Evolutionary conservation across 202 grass and related monocot genomes (phyloP), one percentile per base, ranked within the genome.

Genomic region (Panicum virgatum): DNA sequence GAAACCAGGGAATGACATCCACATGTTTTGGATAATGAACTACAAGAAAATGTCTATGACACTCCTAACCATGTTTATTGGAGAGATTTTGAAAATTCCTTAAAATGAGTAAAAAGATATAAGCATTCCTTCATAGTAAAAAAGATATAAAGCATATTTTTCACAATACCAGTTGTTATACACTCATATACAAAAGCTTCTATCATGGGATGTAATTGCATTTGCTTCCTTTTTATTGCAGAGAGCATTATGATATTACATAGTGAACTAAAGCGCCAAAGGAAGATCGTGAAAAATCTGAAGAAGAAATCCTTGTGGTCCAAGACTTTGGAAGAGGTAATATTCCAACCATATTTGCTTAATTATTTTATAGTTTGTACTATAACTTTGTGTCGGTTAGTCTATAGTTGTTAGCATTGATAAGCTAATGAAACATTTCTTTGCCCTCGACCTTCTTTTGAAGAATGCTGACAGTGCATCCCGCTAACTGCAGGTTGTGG

Each of bases 221-320:
- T 76, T 72, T 69, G 22, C 45, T 38, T 83, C 60, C 51, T 47
- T 69, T 54, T 77, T 48, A 58, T 68, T 45, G 39, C 92, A 98
- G 96, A 98, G 40, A 91, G 80, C 73, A 87, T 93, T 88, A 88
- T 98, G 89, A 97, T 97, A 54, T 88, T 97, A 62, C 87, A 93
- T 48, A 91, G 90, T 68, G 96, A 98, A 88, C 83, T 98, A 37
- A 98, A 91, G 68, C 96, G 84, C 42, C 96, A 98, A 83, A 93
- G 91, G 58, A 98, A 96, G 83, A 80, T 91, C 80, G 92, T 98
- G 63, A 98, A 95, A 85, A 91, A 84, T 84, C 83, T 98, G 70
- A 90, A 96, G 83, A 98, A 96, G 89, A 98, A 98, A 85, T 98
- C 92, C 46, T 79, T 98, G 62, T 98, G 96, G 96, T 86, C 90